These are phyloP conservation scores for Mycena indigotica DNA, from an alignment of 768 basidiomycete genomes.

Conservation along the genomic window DNA sequence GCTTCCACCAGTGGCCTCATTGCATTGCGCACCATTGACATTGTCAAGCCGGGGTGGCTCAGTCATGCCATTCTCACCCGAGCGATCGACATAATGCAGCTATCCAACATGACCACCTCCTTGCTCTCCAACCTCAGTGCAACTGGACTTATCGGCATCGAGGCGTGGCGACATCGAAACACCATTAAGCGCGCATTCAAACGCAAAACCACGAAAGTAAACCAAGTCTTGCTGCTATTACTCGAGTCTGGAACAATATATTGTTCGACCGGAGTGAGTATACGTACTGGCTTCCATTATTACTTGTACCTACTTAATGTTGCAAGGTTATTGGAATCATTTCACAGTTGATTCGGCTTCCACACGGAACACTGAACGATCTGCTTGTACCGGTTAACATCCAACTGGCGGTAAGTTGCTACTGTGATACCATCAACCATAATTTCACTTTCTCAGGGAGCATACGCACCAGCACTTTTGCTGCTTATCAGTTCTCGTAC, in stretches of 20 bases:
- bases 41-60: neutral
- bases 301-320: neutral
- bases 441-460: constrained; percentile 4
- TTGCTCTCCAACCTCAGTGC: constrained; percentile 14
- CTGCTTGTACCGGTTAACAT: constrained; percentile 3
- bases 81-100: constrained; percentile 10
- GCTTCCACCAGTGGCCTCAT: constrained; percentile 8
- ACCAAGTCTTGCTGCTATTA: constrained; percentile 6
- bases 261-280: constrained; percentile 12
- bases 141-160: constrained; percentile 10
- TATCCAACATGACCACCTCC: constrained; percentile 10
- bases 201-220: constrained; percentile 2
- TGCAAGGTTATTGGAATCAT: constrained; percentile 4
- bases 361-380: constrained; percentile 13
- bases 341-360: constrained; percentile 9
- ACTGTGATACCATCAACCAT: constrained; percentile 1
- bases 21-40: constrained; percentile 7
- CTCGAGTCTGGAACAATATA: constrained; percentile 11
- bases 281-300: neutral
- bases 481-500: constrained; percentile 10
- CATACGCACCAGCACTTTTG: constrained; percentile 11
- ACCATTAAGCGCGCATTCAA: constrained; percentile 2
- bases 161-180: constrained; percentile 11
- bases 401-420: constrained; percentile 12
- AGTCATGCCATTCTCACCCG: neutral